Base-by-base conservation (phyloP, 1,284 basidiomycete genomes). In the Pseudomicrostroma phylloplanum region DNA sequence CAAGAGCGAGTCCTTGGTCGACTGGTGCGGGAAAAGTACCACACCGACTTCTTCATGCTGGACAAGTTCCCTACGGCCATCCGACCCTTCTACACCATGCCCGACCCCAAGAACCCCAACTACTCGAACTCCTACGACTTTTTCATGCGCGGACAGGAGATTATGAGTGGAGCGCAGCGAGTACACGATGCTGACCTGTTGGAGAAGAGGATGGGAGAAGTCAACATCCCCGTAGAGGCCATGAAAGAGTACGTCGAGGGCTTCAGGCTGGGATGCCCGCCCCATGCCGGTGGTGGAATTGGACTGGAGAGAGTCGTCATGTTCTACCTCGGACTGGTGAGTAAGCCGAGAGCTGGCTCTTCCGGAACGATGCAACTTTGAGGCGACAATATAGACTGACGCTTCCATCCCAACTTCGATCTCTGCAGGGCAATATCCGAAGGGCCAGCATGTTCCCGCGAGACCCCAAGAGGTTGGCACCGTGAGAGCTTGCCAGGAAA, bases 121-220 rank as follows among this genome's bases (percentile, higher is more conserved):
- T 84, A 96, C 60, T 96, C 93, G 61, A 97, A 98, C 82, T 96
- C 94, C 53, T 98, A 98, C 81, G 94, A 98, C 82, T 97, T 98
- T 82, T 97, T 98, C 86, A 96, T 98, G 92, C 87, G 94, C 48
- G 94, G 94, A 13, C 92, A 98, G 81, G 94, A 98, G 81, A 97
- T 98, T 74, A 84, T 98, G 36, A 96, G 92, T 1, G 94, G 94
- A 17, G 94, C 94, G 19, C 94, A 98, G 81, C 91, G 93, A 83
- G 87, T 96, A 59, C 96, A 98, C 82, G 92, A 97, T 74, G 86
- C 94, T 6, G 81, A 82, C 15, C 83, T 94, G 67, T 86, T 98
- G 64, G 85, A 85, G 64, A 86, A 90, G 82, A 86, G 89, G 80
- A 96, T 94, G 92, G 81, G 80, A 69, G 82, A 81, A 59, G 84